A percentile compares a stretch with the other conserved stretches of the same genome.
phyloP scores from a whole-genome alignment of 441 rosid species.

The Erysimum cheiri region DNA sequence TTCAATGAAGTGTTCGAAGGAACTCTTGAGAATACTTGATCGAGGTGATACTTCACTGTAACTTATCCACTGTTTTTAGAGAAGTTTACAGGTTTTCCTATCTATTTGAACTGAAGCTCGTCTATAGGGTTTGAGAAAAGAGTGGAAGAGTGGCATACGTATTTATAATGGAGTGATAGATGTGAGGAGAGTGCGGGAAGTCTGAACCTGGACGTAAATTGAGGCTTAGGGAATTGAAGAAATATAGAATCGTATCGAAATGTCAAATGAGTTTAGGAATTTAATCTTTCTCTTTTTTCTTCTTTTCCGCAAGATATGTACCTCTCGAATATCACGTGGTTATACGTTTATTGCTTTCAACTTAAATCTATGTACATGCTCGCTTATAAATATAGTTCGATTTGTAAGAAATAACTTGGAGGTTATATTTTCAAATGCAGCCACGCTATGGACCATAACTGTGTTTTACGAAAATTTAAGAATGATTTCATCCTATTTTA shows the following conservation, averaged over 20 bases:
- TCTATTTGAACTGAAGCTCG: neutral
- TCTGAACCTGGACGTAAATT: constrained; percentile 32
- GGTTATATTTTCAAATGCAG: constrained; percentile 17
- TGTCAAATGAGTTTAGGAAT: constrained; percentile 19
- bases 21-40: constrained; percentile 30
- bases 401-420: constrained; percentile 44
- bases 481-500: too few species aligned
- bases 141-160: neutral
- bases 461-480: too few species aligned
- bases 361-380: neutral
- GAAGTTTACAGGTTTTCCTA: neutral
- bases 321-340: constrained; percentile 22
- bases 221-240: neutral
- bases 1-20: constrained; percentile 36
- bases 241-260: constrained; percentile 23
- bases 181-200: neutral
- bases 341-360: neutral
- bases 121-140: constrained; percentile 6
- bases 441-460: too few species aligned
- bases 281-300: constrained; percentile 1
- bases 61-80: neutral
- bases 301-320: neutral
- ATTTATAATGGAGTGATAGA: constrained; percentile 20
- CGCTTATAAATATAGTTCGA: neutral
- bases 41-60: constrained; percentile 4